Base-by-base conservation (phyloP, 768 basidiomycete genomes). In the Aureoboletus auriporus region DNA sequence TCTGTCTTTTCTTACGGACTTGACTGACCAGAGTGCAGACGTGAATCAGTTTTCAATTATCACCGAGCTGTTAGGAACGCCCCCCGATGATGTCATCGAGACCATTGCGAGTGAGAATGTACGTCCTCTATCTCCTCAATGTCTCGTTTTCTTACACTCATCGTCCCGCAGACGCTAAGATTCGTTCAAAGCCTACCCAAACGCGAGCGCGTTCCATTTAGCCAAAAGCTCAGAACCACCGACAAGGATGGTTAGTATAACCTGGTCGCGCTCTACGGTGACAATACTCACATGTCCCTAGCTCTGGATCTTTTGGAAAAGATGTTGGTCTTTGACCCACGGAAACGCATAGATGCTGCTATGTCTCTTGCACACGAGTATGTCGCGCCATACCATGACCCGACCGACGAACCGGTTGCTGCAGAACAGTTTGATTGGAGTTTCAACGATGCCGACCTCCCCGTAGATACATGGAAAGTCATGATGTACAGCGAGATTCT, bases 401-500 rank as follows among this genome's bases (percentile, higher is more conserved):
- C 95, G 8, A 93, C 92, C 3, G 96, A 99, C 65, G 96, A 99
- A 65, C 96, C 96, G 8, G 84, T 86, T 16, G 91, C 96, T 11
- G 82, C 76, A 14, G 93, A 97, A 65, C 86, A 89, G 63, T 99
- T 99, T 61, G 96, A 99, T 69, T 99, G 96, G 96, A 89, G 86
- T 61, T 99, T 99, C 81, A 99, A 99, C 69, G 96, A 99, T 55
- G 96, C 96, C 16, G 96, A 99, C 67, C 76, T 99, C 39, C 96
- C 96, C 0, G 89, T 98, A 10, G 96, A 99, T 62, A 95, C 92
- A 1, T 99, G 96, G 96, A 98, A 97, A 72, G 95, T 96, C 64
- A 99, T 99, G 96, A 99, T 99, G 95, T 98, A 98, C 75, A 89
- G 86, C 60, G 95, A 99, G 71, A 98, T 97, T 55, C 75, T 97